These are phyloP conservation scores for Yamadazyma jaroonii DNA, from an alignment of 1,139 yeast species.

Conservation along the genomic window DNA sequence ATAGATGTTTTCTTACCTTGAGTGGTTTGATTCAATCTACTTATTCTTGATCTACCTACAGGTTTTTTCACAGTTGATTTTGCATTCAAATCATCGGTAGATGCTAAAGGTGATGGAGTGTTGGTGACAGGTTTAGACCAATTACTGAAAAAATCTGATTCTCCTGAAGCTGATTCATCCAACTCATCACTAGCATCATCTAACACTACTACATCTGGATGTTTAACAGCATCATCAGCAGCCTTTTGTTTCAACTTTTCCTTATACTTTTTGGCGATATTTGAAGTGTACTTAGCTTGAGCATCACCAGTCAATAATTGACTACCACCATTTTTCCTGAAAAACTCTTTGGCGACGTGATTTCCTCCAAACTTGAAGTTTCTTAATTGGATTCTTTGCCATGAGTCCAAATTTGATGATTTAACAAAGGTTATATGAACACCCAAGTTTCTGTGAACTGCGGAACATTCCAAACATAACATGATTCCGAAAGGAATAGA, in stretches of 20 bases:
- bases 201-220: conserved; percentile 65
- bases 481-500: conserved; percentile 49
- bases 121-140: conserved; percentile 75
- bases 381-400: conserved; percentile 87
- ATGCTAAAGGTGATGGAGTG: conserved; percentile 51
- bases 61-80: conserved; percentile 17
- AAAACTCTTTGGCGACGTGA: conserved; percentile 77
- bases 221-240: conserved; percentile 59
- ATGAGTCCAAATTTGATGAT: conserved; percentile 83
- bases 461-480: conserved; percentile 48
- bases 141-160: conserved; percentile 74
- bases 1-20: conserved; percentile 32
- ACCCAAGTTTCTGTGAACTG: conserved; percentile 49
- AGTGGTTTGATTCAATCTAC: conserved; percentile 17
- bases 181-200: conserved; percentile 53
- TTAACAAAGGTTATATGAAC: conserved; percentile 64
- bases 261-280: conserved; percentile 75
- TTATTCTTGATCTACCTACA: conserved; percentile 13
- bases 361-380: conserved; percentile 94
- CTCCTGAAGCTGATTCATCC: conserved; percentile 24
- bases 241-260: conserved; percentile 73
- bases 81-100: conserved; percentile 38
- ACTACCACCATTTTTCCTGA: conserved; percentile 80
- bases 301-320: conserved; percentile 62
- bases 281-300: conserved; percentile 74